phyloP scores from a whole-genome alignment of 768 basidiomycete genomes.

The Dioszegia aurantiaca region DNA sequence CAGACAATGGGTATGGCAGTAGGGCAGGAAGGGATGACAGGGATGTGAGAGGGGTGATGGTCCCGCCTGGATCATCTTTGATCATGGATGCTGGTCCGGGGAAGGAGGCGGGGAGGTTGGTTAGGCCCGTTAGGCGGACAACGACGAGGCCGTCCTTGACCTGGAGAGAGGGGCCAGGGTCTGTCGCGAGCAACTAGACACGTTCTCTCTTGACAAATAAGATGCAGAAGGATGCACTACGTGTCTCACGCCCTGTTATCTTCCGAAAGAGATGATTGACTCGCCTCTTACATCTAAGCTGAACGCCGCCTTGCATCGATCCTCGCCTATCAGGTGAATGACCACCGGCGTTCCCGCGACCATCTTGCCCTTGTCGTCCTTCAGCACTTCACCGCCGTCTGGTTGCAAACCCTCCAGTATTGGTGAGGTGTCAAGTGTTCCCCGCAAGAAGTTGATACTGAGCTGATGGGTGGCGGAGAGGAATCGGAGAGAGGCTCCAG shows the following conservation, averaged over 20 bases:
- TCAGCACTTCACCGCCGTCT: conserved; percentile 32
- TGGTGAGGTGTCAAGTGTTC: conserved; percentile 12
- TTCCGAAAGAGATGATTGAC: too few relatives aligned
- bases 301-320: too few relatives aligned
- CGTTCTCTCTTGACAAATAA: conserved; percentile 11
- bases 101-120: conserved; percentile 16
- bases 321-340: too few relatives aligned
- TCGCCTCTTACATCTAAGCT: too few relatives aligned
- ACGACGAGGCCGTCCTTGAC: conserved; percentile 31
- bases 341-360: conserved; percentile 32
- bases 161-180: conserved; percentile 42
- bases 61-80: conserved; percentile 1
- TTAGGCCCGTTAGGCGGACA: conserved; percentile 25
- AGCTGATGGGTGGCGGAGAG: conserved; percentile 39
- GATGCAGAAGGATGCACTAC: too few relatives aligned
- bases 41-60: conserved; percentile 2
- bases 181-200: not conserved
- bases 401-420: conserved; percentile 28
- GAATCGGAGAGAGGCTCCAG: conserved; percentile 10
- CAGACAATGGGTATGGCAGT: conserved; percentile 7
- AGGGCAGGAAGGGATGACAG: not conserved
- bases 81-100: conserved; percentile 8
- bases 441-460: conserved; percentile 34
- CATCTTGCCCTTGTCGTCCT: conserved; percentile 33
- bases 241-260: too few relatives aligned